Evolutionary conservation across 1,284 basidiomycete species (phyloP).

Genomic region (Cutaneotrichosporon dermatis): DNA sequence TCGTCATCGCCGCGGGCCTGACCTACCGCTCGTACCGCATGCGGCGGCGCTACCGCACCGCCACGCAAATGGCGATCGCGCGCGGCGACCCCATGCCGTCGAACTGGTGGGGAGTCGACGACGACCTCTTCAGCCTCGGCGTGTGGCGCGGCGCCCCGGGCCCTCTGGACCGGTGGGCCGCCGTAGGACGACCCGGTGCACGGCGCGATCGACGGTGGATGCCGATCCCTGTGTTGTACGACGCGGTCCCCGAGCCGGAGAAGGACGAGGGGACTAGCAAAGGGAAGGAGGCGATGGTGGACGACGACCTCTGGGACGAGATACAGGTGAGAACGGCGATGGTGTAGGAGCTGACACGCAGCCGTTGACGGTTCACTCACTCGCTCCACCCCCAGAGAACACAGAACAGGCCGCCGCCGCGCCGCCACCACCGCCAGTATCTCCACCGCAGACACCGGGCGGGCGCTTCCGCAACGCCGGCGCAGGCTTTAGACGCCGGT

Average conservation of each 20-base stretch:
- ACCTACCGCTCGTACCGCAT: constrained; percentile 31
- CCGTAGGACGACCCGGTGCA: neutral
- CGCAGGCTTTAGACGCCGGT: neutral
- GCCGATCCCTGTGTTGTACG: constrained; percentile 26
- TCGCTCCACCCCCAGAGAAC: too few relatives aligned
- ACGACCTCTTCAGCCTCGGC: constrained; percentile 3
- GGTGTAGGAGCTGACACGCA: neutral
- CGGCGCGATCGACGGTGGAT: constrained; percentile 19
- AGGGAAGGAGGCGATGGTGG: neutral
- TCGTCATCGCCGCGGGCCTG: constrained; percentile 31
- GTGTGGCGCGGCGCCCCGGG: neutral
- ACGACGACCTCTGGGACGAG: neutral
- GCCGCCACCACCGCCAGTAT: neutral
- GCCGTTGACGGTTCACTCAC: constrained; percentile 14
- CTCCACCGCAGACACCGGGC: neutral
- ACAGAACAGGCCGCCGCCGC: neutral
- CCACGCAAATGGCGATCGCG: constrained; percentile 35
- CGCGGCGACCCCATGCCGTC: constrained; percentile 32
- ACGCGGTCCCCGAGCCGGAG: constrained; percentile 12
- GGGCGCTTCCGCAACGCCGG: constrained; percentile 1
- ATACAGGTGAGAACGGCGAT: neutral
- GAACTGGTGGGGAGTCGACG: constrained; percentile 8
- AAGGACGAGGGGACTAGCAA: neutral
- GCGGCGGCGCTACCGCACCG: constrained; percentile 36
- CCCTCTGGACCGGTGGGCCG: constrained; percentile 1